phyloP scores from a whole-genome alignment of 2,329 filamentous ascomycete genomes.

The Cladosporium sp. region DNA sequence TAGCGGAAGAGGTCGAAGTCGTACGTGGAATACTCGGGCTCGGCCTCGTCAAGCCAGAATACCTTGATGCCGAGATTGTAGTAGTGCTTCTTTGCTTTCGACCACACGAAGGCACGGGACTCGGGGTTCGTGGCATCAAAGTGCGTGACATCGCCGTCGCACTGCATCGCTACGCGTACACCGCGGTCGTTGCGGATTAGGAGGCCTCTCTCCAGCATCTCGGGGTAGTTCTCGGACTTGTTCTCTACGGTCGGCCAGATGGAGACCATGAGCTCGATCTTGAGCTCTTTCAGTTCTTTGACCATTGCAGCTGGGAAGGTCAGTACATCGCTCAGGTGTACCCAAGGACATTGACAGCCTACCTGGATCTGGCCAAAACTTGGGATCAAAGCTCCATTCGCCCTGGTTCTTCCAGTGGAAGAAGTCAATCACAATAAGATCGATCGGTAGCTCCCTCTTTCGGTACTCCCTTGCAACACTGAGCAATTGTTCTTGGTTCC shows the following conservation, averaged over 20 bases:
- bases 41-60: constrained; percentile 66
- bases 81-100: constrained; percentile 54
- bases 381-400: constrained; percentile 60
- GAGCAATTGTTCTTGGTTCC: constrained; percentile 59
- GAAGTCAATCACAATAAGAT: constrained; percentile 62
- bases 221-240: constrained; percentile 51
- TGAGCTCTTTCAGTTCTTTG: constrained; percentile 51
- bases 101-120: constrained; percentile 55
- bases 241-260: constrained; percentile 63
- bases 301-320: constrained; percentile 52
- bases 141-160: constrained; percentile 53
- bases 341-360: background rate
- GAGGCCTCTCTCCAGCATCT: constrained; percentile 56
- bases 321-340: background rate
- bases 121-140: constrained; percentile 59
- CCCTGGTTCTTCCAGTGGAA: constrained; percentile 63
- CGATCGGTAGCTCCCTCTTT: constrained; percentile 50
- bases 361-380: constrained; percentile 52
- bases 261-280: constrained; percentile 62
- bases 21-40: constrained; percentile 59
- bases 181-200: constrained; percentile 58
- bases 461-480: constrained; percentile 55
- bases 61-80: constrained; percentile 55
- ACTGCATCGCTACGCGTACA: constrained; percentile 52
- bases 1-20: constrained; percentile 64